phyloP scores from a whole-genome alignment of 306 rosid species.

The Cicer pinnatifidum region DNA sequence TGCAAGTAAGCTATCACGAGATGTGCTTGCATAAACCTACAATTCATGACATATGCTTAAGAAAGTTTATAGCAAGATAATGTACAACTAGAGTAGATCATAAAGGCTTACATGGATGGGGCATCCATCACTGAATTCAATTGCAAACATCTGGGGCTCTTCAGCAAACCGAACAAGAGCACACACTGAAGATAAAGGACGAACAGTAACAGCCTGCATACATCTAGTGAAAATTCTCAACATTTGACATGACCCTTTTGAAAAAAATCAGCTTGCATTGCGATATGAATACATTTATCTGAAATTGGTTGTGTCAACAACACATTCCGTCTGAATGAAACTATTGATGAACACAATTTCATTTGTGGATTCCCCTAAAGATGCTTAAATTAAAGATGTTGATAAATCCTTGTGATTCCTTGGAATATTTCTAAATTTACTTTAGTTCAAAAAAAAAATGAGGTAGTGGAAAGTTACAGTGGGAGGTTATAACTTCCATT shows the following conservation, averaged over 20 bases:
- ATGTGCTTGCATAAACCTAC: slow-evolving; percentile 97
- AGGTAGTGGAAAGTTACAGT: background rate
- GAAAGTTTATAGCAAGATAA: slow-evolving; percentile 43
- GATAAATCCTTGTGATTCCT: background rate
- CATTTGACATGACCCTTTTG: slow-evolving; percentile 54
- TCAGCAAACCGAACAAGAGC: slow-evolving; percentile 96
- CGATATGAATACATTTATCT: slow-evolving; percentile 16
- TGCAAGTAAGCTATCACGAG: slow-evolving; percentile 95
- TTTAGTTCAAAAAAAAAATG: no score
- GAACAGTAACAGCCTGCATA: slow-evolving; percentile 98
- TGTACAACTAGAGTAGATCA: slow-evolving; percentile 39
- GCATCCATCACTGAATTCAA: slow-evolving; percentile 96
- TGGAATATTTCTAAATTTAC: background rate
- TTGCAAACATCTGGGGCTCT: slow-evolving; percentile 99
- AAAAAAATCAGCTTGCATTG: slow-evolving; percentile 28
- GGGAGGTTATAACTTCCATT: background rate
- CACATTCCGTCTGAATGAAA: slow-evolving; percentile 3
- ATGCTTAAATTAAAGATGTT: background rate
- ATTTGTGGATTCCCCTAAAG: background rate
- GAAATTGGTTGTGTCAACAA: background rate
- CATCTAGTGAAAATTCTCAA: slow-evolving; percentile 82
- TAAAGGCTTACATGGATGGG: slow-evolving; percentile 81
- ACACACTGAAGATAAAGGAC: slow-evolving; percentile 90
- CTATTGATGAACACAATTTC: slow-evolving; percentile 16
- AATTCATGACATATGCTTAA: slow-evolving; percentile 52